Evolutionary conservation across 768 basidiomycete species (phyloP).

Genomic region (Trametes punicea): DNA sequence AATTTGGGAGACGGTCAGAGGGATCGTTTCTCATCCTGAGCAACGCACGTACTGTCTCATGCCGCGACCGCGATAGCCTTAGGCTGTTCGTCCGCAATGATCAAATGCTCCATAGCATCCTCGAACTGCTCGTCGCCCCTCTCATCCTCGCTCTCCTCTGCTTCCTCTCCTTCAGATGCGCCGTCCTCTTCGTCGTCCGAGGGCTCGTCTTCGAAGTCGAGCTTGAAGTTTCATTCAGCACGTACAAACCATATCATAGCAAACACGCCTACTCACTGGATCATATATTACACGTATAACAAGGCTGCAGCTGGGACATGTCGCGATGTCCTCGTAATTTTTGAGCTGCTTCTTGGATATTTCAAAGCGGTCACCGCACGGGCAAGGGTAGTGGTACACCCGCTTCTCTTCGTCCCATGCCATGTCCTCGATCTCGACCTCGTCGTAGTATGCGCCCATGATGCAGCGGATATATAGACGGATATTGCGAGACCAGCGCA

Average conservation of each 20-base stretch:
- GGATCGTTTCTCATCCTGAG: no score
- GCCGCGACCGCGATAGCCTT: slow-evolving; percentile 24
- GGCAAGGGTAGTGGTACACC: slow-evolving; percentile 95
- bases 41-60: slow-evolving; percentile 6
- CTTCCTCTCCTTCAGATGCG: slow-evolving; percentile 28
- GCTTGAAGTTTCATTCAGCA: slow-evolving; percentile 37
- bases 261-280: slow-evolving; percentile 58
- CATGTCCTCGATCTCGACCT: slow-evolving; percentile 97
- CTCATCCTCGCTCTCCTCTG: slow-evolving; percentile 38
- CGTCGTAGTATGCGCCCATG: slow-evolving; percentile 92
- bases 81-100: slow-evolving; percentile 38
- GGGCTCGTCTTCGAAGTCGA: slow-evolving; percentile 82
- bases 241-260: not conserved
- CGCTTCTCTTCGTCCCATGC: slow-evolving; percentile 77
- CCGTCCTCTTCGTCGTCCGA: slow-evolving; percentile 38
- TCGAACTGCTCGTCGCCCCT: slow-evolving; percentile 48
- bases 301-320: slow-evolving; percentile 93
- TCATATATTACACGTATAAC: slow-evolving; percentile 92
- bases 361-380: slow-evolving; percentile 97
- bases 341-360: slow-evolving; percentile 82
- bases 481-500: not conserved
- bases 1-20: not conserved
- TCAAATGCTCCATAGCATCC: slow-evolving; percentile 66
- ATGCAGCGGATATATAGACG: not conserved
- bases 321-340: slow-evolving; percentile 91